Evolutionary conservation across 441 rosid genomes (phyloP).

Genomic region (Raphanus hybrid): DNA sequence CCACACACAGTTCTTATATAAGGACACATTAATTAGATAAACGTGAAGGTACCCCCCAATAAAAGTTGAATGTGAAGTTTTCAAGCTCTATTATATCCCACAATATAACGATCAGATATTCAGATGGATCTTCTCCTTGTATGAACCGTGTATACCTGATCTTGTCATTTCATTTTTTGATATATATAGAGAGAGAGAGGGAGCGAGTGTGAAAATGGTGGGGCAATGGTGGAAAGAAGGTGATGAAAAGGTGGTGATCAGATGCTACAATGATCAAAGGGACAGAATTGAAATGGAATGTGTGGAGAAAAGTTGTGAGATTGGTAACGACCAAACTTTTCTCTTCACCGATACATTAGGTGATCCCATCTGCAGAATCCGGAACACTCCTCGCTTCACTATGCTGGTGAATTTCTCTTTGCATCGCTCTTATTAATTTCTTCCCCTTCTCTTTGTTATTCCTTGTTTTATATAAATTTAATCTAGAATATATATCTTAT

Average conservation of each 20-base stretch:
- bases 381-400: constrained; percentile 65
- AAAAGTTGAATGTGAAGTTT: constrained; percentile 18
- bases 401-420: constrained; percentile 62
- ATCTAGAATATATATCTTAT: neutral
- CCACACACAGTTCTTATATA: constrained; percentile 5
- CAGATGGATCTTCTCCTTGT: constrained; percentile 12
- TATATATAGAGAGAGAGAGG: neutral
- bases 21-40: constrained; percentile 24
- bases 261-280: constrained; percentile 58
- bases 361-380: constrained; percentile 86
- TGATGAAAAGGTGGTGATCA: constrained; percentile 44
- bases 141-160: neutral
- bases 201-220: constrained; percentile 22
- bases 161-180: neutral
- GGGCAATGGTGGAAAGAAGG: constrained; percentile 35
- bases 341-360: constrained; percentile 78
- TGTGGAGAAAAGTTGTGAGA: constrained; percentile 74
- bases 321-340: constrained; percentile 61
- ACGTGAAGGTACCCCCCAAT: constrained; percentile 11
- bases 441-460: neutral
- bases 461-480: neutral
- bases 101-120: neutral
- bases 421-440: neutral
- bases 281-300: constrained; percentile 59
- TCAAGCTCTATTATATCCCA: constrained; percentile 16